phyloP scores from a whole-genome alignment of 2,329 filamentous ascomycete genomes.

The Harringtonia lauricola region DNA sequence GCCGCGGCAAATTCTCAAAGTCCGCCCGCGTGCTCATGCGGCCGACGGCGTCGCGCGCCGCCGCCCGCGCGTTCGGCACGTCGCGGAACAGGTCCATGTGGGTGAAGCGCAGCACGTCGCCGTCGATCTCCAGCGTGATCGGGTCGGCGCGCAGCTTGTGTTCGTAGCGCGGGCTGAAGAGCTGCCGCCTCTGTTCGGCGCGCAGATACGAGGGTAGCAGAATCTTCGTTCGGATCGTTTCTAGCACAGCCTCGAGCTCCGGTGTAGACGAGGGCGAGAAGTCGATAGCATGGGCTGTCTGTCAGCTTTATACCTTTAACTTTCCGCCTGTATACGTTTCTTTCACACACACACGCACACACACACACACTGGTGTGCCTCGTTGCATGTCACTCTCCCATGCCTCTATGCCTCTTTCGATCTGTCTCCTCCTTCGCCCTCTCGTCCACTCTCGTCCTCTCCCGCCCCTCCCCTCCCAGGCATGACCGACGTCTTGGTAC shows the following conservation, averaged over 20 bases:
- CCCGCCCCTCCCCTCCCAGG: background rate
- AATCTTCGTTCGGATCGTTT: conserved; percentile 42
- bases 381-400: too few species aligned
- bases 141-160: conserved; percentile 41
- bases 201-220: conserved; percentile 52
- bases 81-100: conserved; percentile 30
- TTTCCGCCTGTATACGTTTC: background rate
- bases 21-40: conserved; percentile 38
- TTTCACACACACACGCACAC: too few species aligned
- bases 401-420: too few species aligned
- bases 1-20: conserved; percentile 38
- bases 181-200: conserved; percentile 36
- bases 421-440: background rate
- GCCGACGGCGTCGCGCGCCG: conserved; percentile 25
- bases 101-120: conserved; percentile 39
- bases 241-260: conserved; percentile 42
- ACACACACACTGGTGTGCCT: too few species aligned
- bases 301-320: conserved; percentile 3
- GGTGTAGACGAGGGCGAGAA: conserved; percentile 41
- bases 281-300: conserved; percentile 22
- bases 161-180: conserved; percentile 36
- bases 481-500: background rate
- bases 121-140: conserved; percentile 47
- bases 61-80: conserved; percentile 29
- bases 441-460: background rate